A percentile compares a stretch with the other conserved stretches of the same genome.
These are phyloP conservation scores for Naganishia randhawae DNA, from an alignment of 768 basidiomycete genomes.

Conservation along the genomic window DNA sequence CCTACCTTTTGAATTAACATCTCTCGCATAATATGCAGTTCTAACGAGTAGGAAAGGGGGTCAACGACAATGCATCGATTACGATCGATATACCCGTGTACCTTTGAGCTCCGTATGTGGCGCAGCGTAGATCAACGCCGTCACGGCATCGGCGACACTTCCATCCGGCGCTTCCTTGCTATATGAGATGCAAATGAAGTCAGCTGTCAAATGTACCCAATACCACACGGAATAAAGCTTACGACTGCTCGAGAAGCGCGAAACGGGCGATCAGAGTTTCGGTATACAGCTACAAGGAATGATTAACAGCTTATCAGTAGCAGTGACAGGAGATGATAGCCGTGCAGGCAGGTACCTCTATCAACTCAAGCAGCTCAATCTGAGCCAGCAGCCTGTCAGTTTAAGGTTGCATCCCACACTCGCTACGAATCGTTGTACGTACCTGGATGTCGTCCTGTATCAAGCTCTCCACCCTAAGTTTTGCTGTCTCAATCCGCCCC, in stretches of 20 bases:
- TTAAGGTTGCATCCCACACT: conserved; percentile 39
- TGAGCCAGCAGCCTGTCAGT: conserved; percentile 77
- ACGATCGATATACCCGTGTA: not conserved
- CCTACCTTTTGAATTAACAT: conserved; percentile 82
- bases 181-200: conserved; percentile 10
- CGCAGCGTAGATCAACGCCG: conserved; percentile 82
- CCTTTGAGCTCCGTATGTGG: conserved; percentile 79
- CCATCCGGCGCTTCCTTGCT: conserved; percentile 72
- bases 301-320: no score
- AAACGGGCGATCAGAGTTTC: conserved; percentile 91
- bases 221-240: conserved; percentile 21
- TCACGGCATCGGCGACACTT: conserved; percentile 79
- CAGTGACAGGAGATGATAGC: not conserved
- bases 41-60: conserved; percentile 51
- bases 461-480: conserved; percentile 45
- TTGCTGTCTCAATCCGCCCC: conserved; percentile 56
- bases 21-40: conserved; percentile 84
- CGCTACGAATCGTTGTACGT: conserved; percentile 11
- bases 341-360: conserved; percentile 57
- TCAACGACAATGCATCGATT: not conserved
- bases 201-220: not conserved
- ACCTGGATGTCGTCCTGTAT: conserved; percentile 41
- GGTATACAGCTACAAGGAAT: conserved; percentile 63
- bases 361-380: conserved; percentile 79
- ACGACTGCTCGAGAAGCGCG: conserved; percentile 80